Evolutionary conservation across 2,329 filamentous ascomycete genomes (phyloP), one percentile per base, ranked within the genome.

Genomic region (Scorias spongiosa): DNA sequence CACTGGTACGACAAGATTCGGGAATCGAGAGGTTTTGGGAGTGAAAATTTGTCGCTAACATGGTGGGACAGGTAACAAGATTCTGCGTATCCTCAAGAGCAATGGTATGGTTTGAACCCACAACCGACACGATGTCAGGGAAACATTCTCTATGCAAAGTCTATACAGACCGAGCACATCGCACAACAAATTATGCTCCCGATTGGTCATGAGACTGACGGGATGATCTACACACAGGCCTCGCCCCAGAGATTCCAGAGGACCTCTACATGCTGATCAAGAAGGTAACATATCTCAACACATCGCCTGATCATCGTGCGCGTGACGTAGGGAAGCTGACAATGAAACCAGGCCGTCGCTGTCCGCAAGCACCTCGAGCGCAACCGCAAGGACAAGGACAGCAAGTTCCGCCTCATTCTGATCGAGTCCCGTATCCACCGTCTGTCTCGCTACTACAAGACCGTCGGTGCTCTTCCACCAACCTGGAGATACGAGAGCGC

Each of bases 191-290:
- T 49, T 57, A 60, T 53, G 61, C 62, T 62, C 63, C 61, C 63
- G 62, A 52, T 62, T 62, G 62, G 62, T 64, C 59, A 36, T 53
- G 52, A 55, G 60, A 60, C 62, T 64, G 62, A 65, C 62, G 56
- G 62, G 63, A 63, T 59, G 61, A 62, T 61, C 52, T 36, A 12
- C 20, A 34, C 67, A 75, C 75, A 98, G 91, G 91, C 76, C 87
- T 98, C 67, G 89, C 91, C 61, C 91, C 93, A 68, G 88, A 96
- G 70, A 81, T 98, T 62, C 91, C 93, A 66, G 91, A 98, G 81
- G 91, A 98, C 73, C 83, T 96, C 59, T 98, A 96, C 83, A 93
- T 94, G 84, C 78, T 96, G 70, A 96, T 96, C 85, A 95, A 95
- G 84, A 98, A 98, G 87, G 89, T 93, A 67, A 64, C 62, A 54